These are phyloP conservation scores for Backusella macrospora DNA, from an alignment of 192 early-diverging fungal genomes.

Conservation along the genomic window DNA sequence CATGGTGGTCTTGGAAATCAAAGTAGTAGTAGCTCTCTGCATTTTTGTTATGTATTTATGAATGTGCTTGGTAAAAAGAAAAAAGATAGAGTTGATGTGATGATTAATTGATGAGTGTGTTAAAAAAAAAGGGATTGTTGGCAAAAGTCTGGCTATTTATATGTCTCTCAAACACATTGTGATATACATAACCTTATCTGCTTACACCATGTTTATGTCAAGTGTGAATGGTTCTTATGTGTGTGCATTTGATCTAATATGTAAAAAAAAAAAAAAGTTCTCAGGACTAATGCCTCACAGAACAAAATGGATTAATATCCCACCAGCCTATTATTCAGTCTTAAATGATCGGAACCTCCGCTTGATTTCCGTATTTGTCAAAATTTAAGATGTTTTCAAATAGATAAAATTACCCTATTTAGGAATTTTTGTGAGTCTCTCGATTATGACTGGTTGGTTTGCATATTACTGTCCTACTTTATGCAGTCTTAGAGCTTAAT, in stretches of 20 bases:
- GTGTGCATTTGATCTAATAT: neutral
- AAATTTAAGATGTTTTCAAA: neutral
- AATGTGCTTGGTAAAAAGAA: neutral
- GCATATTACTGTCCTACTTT: constrained; percentile 5
- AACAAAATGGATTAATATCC: neutral
- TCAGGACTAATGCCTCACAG: neutral
- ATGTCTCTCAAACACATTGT: neutral
- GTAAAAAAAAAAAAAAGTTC: constrained; percentile 1
- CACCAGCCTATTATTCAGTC: constrained; percentile 12
- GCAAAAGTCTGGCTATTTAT: neutral
- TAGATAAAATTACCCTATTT: neutral
- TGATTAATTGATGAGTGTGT: neutral
- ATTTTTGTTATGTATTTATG: constrained; percentile 3
- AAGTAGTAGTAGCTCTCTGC: constrained; percentile 13
- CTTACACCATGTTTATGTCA: constrained; percentile 9
- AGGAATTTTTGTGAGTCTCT: neutral
- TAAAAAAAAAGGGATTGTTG: neutral
- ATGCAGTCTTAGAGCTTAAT: neutral
- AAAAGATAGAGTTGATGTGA: neutral
- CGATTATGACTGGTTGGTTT: constrained; percentile 12
- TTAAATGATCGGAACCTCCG: constrained; percentile 15
- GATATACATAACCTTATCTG: neutral
- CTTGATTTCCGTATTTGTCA: neutral
- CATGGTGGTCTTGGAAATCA: neutral
- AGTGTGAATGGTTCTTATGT: neutral